phyloP scores from a whole-genome alignment of 73 alveolate species.

The Paramecium caudatum region DNA sequence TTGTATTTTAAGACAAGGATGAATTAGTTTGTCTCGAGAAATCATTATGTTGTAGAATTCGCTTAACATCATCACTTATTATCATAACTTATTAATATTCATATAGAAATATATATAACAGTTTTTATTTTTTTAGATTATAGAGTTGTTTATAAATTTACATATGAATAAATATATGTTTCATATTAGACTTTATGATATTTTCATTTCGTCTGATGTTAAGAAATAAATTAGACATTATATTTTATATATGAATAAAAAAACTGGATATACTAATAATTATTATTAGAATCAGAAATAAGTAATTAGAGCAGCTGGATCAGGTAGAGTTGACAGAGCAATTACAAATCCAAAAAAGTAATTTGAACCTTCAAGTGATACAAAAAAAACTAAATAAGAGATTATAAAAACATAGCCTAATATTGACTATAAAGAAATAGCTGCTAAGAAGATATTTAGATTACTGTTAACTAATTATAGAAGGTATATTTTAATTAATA shows the following conservation, averaged over 20 bases:
- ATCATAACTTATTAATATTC: background rate
- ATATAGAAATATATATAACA: background rate
- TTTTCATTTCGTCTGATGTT: no score
- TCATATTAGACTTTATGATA: no score
- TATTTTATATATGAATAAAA: no score
- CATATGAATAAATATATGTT: no score
- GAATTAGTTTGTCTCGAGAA: background rate
- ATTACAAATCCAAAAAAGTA: background rate
- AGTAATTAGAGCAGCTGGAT: slow-evolving; percentile 16
- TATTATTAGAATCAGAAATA: slow-evolving; percentile 21
- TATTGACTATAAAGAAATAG: background rate
- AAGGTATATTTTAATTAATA: background rate
- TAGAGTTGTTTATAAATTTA: no score
- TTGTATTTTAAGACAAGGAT: background rate
- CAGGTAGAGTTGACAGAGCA: background rate
- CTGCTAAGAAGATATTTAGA: slow-evolving; percentile 41
- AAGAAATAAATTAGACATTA: background rate
- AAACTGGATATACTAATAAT: no score
- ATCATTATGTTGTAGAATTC: background rate
- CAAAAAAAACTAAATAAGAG: no score
- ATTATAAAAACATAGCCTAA: no score
- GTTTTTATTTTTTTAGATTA: no score
- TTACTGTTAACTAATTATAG: background rate
- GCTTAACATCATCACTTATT: slow-evolving; percentile 23
- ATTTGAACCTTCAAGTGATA: no score